Evolutionary conservation across 176 grass and related monocot genomes (phyloP).

Genomic region (Triticum monococcum): DNA sequence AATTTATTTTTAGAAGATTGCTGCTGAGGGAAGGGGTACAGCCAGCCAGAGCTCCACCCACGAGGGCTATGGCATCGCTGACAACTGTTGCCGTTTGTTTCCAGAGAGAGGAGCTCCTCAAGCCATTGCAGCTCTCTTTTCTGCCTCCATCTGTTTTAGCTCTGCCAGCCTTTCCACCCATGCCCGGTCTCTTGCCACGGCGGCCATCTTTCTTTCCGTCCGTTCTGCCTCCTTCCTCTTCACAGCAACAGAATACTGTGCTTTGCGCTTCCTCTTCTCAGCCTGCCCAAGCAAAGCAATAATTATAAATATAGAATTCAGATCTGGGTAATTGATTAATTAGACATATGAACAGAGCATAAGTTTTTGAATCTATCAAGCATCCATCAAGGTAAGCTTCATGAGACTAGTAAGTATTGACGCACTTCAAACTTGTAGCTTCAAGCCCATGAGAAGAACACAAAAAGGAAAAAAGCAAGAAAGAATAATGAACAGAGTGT

Average conservation of each 20-base stretch:
- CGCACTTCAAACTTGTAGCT: background rate
- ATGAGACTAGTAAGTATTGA: background rate
- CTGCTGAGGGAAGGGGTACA: slow-evolving; percentile 33
- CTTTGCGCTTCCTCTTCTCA: slow-evolving; percentile 87
- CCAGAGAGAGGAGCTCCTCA: slow-evolving; percentile 33
- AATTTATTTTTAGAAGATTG: slow-evolving; percentile 26
- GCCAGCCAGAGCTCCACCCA: slow-evolving; percentile 8
- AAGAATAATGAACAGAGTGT: background rate
- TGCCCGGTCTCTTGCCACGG: slow-evolving; percentile 84
- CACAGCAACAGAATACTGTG: slow-evolving; percentile 68
- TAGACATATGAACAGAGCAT: background rate
- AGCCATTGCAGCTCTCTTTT: slow-evolving; percentile 57
- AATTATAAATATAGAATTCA: background rate
- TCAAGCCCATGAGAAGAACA: background rate
- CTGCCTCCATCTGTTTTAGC: slow-evolving; percentile 63
- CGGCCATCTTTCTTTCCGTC: slow-evolving; percentile 91
- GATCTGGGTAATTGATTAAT: background rate
- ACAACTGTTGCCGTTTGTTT: slow-evolving; percentile 18
- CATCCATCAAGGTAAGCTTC: background rate
- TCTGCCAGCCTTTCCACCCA: slow-evolving; percentile 83
- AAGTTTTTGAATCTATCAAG: background rate
- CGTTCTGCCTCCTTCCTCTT: slow-evolving; percentile 76
- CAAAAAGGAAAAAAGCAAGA: background rate
- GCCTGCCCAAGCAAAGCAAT: slow-evolving; percentile 41
- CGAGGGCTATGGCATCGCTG: slow-evolving; percentile 10